These are phyloP conservation scores for Citeromyces nyonsensis DNA, from an alignment of 805 yeast genomes.

Conservation along the genomic window DNA sequence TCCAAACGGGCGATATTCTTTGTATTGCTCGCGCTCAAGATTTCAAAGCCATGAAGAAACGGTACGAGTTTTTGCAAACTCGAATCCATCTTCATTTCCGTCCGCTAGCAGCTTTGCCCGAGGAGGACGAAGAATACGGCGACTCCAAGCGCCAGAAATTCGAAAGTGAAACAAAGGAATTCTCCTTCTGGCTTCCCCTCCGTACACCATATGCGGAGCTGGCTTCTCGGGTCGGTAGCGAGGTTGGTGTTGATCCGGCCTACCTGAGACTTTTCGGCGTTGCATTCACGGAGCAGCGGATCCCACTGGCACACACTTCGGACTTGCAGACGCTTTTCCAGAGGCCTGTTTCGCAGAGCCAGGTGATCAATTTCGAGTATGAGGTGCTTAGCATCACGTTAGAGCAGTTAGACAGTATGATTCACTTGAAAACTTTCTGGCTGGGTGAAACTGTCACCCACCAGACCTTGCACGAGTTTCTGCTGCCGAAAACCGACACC, in stretches of 20 bases:
- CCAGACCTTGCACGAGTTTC: slow-evolving; percentile 51
- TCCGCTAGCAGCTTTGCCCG: slow-evolving; percentile 22
- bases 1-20: slow-evolving; percentile 57
- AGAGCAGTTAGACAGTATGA: slow-evolving; percentile 64
- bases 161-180: slow-evolving; percentile 7
- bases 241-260: slow-evolving; percentile 37
- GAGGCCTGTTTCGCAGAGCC: slow-evolving; percentile 25
- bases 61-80: slow-evolving; percentile 38
- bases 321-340: slow-evolving; percentile 17
- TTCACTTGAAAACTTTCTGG: slow-evolving; percentile 53
- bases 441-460: slow-evolving; percentile 57
- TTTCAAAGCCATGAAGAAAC: slow-evolving; percentile 22
- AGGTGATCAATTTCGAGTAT: slow-evolving; percentile 37
- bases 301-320: slow-evolving; percentile 26
- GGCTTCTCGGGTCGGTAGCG: slow-evolving; percentile 41
- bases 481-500: slow-evolving; percentile 48
- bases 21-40: slow-evolving; percentile 12
- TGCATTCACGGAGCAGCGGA: slow-evolving; percentile 37
- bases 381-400: slow-evolving; percentile 67
- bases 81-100: slow-evolving; percentile 44
- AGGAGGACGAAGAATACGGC: slow-evolving; percentile 34
- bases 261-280: slow-evolving; percentile 54
- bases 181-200: slow-evolving; percentile 59
- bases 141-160: slow-evolving; percentile 16
- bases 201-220: slow-evolving; percentile 42